Percentiles rank a stretch among this genome's conserved stretches.
phyloP scores from a whole-genome alignment of 2,329 filamentous ascomycete genomes.

The Ramularia endophylla region DNA sequence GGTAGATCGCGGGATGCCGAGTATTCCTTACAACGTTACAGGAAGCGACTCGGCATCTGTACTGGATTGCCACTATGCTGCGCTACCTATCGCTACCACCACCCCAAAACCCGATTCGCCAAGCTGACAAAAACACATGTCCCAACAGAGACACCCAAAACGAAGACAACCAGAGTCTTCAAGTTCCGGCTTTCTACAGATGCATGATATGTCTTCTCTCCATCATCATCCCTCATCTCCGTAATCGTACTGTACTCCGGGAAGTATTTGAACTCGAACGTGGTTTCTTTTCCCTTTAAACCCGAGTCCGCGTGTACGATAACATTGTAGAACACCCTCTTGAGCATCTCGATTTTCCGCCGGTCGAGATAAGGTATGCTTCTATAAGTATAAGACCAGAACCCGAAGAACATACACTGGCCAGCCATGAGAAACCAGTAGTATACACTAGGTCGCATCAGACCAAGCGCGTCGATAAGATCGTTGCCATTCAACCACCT shows the following conservation, averaged over 20 bases:
- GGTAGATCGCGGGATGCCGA: no score
- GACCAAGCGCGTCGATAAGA: conserved; percentile 54
- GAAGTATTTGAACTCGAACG: conserved; percentile 59
- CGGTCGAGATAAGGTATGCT: conserved; percentile 44
- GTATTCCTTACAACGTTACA: no score
- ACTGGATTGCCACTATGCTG: no score
- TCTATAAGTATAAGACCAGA: conserved; percentile 48
- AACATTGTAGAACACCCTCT: conserved; percentile 52
- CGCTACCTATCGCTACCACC: conserved; percentile 7
- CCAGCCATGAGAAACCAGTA: conserved; percentile 57
- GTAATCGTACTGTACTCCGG: conserved; percentile 37
- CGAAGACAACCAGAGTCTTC: conserved; percentile 39
- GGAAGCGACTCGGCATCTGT: no score
- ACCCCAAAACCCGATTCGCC: conserved; percentile 15
- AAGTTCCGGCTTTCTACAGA: conserved; percentile 45
- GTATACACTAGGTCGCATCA: conserved; percentile 52
- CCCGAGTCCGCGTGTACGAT: conserved; percentile 60
- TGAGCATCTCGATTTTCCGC: conserved; percentile 47
- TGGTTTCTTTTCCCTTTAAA: conserved; percentile 54
- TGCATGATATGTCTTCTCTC: conserved; percentile 33
- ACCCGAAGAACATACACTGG: conserved; percentile 62
- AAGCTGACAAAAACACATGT: conserved; percentile 17
- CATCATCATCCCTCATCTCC: conserved; percentile 39
- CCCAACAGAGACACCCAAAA: conserved; percentile 19
- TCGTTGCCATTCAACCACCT: conserved; percentile 65